Percentiles rank a stretch among this genome's conserved stretches.
phyloP scores from a whole-genome alignment of 495 filamentous ascomycete species.

The Penicillium crystallinum region DNA sequence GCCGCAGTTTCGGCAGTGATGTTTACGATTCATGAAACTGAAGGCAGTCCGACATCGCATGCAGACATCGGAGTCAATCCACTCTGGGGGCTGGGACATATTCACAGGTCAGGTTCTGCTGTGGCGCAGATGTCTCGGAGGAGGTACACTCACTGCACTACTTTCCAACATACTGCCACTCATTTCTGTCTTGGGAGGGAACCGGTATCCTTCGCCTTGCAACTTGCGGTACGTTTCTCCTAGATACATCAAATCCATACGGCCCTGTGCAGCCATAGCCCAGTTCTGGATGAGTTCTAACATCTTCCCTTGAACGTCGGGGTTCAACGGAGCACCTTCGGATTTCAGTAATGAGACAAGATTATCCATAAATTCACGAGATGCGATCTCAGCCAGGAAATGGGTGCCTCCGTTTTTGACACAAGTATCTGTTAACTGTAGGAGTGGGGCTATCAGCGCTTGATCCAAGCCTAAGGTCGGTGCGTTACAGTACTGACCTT shows the following conservation, averaged over 20 bases:
- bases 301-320: constrained; percentile 82
- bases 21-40: constrained; percentile 95
- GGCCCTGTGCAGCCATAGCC: constrained; percentile 85
- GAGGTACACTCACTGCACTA: constrained; percentile 66
- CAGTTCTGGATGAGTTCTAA: constrained; percentile 90
- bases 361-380: constrained; percentile 97
- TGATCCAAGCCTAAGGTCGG: not conserved
- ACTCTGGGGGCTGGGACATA: constrained; percentile 76
- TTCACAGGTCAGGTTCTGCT: constrained; percentile 6
- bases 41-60: constrained; percentile 96
- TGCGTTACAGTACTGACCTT: constrained; percentile 51
- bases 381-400: constrained; percentile 91
- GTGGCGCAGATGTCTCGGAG: not conserved
- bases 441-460: constrained; percentile 8
- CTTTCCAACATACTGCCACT: constrained; percentile 95
- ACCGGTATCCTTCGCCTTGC: constrained; percentile 78
- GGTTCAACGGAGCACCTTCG: constrained; percentile 69
- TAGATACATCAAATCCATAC: constrained; percentile 77
- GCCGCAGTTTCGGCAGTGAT: constrained; percentile 96
- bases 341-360: constrained; percentile 82
- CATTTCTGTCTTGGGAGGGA: constrained; percentile 82
- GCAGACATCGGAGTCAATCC: constrained; percentile 96
- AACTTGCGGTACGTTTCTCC: constrained; percentile 78
- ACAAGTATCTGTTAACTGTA: constrained; percentile 88
- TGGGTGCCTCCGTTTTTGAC: constrained; percentile 98